Evolutionary conservation across 805 yeast genomes (phyloP).

Genomic region (Lipomyces mesembrius): DNA sequence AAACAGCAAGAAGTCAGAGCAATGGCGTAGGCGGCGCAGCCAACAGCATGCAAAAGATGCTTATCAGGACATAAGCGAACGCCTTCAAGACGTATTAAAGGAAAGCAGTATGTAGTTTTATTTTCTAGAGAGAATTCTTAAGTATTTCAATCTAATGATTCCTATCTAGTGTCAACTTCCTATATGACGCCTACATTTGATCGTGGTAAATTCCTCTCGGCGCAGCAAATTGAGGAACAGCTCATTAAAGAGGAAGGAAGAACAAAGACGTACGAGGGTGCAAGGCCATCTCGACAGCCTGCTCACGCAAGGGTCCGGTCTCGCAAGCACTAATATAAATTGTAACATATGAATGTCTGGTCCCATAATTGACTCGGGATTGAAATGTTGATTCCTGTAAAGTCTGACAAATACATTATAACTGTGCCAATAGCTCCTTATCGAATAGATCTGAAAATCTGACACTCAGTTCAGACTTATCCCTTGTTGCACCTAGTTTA

Average conservation of each 20-base stretch:
- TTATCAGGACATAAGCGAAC: background rate
- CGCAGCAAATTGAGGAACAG: background rate
- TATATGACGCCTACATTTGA: conserved; percentile 7
- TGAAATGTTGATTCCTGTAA: background rate
- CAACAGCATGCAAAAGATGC: background rate
- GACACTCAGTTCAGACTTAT: conserved; percentile 28
- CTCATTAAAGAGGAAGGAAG: background rate
- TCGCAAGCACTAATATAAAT: conserved; percentile 2
- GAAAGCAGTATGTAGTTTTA: background rate
- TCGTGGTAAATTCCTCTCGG: background rate
- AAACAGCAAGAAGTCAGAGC: background rate
- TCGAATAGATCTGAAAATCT: background rate
- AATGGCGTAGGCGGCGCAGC: background rate
- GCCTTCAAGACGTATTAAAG: conserved; percentile 4
- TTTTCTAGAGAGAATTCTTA: background rate
- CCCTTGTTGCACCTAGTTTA: conserved; percentile 31
- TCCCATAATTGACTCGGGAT: background rate
- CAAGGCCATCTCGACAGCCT: background rate
- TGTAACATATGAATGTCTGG: background rate
- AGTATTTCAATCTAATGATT: background rate
- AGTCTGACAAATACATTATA: background rate
- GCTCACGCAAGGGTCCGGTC: background rate
- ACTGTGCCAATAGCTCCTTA: background rate
- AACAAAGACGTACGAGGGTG: background rate
- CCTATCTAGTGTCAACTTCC: conserved; percentile 2